A percentile compares a stretch with the other conserved stretches of the same genome.
Conservation (phyloP, 192 early-diverging fungal species). For the Umbelopsis isabellina region DNA sequence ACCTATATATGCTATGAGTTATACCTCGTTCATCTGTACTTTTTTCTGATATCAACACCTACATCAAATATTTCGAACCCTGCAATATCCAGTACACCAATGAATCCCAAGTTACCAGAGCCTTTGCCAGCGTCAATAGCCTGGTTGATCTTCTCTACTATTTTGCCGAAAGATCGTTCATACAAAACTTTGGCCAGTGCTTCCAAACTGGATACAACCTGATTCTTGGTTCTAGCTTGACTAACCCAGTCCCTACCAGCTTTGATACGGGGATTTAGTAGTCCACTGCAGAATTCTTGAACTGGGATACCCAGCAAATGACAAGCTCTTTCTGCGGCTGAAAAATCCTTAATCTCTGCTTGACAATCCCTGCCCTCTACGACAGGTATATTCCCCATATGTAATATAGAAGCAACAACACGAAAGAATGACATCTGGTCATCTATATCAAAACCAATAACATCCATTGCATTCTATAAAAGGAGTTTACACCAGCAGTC, state of each 20-base stretch:
- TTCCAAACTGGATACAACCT: conserved; percentile 88
- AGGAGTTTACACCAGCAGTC: neutral
- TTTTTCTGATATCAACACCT: neutral
- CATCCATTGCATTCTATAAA: conserved; percentile 72
- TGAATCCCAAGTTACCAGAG: conserved; percentile 79
- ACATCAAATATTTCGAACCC: conserved; percentile 99
- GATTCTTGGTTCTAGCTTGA: conserved; percentile 82
- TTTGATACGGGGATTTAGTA: conserved; percentile 90
- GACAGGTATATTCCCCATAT: conserved; percentile 91
- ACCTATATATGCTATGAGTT: conserved; percentile 46
- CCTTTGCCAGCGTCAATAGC: conserved; percentile 64
- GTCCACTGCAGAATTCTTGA: conserved; percentile 81
- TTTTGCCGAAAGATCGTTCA: conserved; percentile 92
- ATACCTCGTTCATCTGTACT: neutral
- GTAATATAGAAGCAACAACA: conserved; percentile 83
- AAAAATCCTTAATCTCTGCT: conserved; percentile 78
- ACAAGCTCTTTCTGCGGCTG: conserved; percentile 87
- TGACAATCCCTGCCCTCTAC: conserved; percentile 84
- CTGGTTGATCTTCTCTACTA: conserved; percentile 88
- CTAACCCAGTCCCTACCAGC: conserved; percentile 98
- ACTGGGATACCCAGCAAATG: conserved; percentile 91
- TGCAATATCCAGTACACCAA: conserved; percentile 98
- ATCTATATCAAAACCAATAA: conserved; percentile 77
- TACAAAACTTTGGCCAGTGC: conserved; percentile 90
- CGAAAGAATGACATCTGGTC: conserved; percentile 84